Conservation (phyloP, 805 yeast genomes). For the Lipomyces yamadae region DNA sequence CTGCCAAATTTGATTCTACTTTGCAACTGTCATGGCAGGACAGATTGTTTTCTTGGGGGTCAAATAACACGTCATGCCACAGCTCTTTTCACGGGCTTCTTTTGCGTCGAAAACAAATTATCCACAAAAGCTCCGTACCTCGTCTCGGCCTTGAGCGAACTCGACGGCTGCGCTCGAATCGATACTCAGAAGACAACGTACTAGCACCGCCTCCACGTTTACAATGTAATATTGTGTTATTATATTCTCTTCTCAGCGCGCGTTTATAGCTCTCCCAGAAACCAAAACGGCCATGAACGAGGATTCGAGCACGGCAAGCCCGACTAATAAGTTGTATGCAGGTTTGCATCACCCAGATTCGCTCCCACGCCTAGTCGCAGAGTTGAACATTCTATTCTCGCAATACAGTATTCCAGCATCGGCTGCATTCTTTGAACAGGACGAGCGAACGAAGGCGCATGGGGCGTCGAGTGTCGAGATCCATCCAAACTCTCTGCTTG, state of each 20-base stretch:
- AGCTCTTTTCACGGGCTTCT: too few species aligned
- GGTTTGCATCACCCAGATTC: background rate
- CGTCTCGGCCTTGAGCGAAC: too few species aligned
- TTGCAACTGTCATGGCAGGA: too few species aligned
- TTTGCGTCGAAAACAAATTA: too few species aligned
- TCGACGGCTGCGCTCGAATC: too few species aligned
- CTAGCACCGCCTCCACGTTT: too few species aligned
- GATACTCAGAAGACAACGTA: too few species aligned
- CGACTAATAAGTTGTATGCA: background rate
- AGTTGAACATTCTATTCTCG: conserved; percentile 1
- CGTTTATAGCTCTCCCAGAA: background rate
- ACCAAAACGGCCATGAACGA: background rate
- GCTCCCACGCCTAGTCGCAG: background rate
- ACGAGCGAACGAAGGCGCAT: background rate
- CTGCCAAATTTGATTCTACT: too few species aligned
- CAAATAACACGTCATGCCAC: too few species aligned
- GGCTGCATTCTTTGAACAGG: background rate
- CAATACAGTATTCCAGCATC: conserved; percentile 4
- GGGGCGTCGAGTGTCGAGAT: conserved; percentile 1
- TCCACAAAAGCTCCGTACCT: too few species aligned
- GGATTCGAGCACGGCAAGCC: background rate
- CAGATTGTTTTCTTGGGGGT: too few species aligned
- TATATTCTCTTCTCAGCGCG: background rate
- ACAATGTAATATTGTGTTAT: background rate
- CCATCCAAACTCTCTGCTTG: conserved; percentile 20